Base-by-base conservation (phyloP, 768 basidiomycete genomes). In the Amanita rimosa region DNA sequence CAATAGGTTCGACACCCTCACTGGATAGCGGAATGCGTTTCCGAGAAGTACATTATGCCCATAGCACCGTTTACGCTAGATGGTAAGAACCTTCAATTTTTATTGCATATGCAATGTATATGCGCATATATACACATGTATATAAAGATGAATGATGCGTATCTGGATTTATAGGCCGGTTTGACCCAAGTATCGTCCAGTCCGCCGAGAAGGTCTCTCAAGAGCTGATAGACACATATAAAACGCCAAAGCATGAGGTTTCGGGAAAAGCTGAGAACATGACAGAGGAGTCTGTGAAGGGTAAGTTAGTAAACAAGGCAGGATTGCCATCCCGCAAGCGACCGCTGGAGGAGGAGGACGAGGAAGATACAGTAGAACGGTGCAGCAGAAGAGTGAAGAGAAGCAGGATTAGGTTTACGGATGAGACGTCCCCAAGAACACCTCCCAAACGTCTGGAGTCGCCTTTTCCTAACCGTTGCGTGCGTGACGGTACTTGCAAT, bases 61-160 rank as follows among this genome's bases (percentile, higher is more conserved):
- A 58, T 68, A 26, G 65, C 61, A 2, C 49, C 60, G 4, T 71
- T 65, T 49, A 67, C 64, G 0, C 58, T 71, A 11, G 69, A 70
- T 38, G 62, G 68, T 68, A 2, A 24, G 22, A 24, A 24, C 33
- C 1, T 3, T 26, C 54, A 14, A 19, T 40, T 49, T 37, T 47
- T 11, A 27, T n/a, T 27, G 8, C 26, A 26, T n/a, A 24, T 41
- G 22, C 21, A 24, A 41, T 41, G 24, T 7, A 41, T 41, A 22
- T 22, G 21, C 38, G 40, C 40, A 41, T 26, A 41, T 41, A 24
- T n/a, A n/a, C n/a, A n/a, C n/a, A n/a, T n/a, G n/a, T n/a, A n/a
- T n/a, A n/a, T n/a, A n/a, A n/a, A n/a, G n/a, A n/a, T n/a, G n/a
- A 41, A 22, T 22, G 21, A 39, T 14, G 13, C 11, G 27, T 29